Conservation (phyloP, 768 basidiomycete species). For the Macrolepiota dolichaula region DNA sequence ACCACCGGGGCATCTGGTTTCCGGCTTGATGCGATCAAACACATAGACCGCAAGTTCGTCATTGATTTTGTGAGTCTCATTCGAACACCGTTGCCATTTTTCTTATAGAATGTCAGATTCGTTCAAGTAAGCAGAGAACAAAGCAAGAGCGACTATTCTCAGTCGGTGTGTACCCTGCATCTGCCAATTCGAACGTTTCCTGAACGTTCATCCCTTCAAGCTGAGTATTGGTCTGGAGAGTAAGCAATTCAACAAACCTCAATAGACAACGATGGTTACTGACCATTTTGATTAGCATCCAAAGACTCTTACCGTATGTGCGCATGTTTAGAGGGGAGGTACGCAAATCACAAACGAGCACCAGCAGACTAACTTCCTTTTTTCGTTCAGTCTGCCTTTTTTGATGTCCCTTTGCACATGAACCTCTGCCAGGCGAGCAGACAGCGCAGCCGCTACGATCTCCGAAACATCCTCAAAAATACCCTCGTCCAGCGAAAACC, state of each 20-base stretch:
- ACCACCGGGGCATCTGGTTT: slow-evolving; percentile 72
- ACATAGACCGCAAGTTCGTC: slow-evolving; percentile 73
- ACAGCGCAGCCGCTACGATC: slow-evolving; percentile 63
- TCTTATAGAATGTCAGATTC: slow-evolving; percentile 37
- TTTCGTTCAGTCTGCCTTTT: slow-evolving; percentile 68
- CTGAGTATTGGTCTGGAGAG: slow-evolving; percentile 84
- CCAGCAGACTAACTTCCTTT: background rate
- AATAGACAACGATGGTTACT: background rate
- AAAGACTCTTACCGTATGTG: slow-evolving; percentile 51
- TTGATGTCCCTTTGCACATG: slow-evolving; percentile 87
- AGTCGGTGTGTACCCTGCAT: slow-evolving; percentile 33
- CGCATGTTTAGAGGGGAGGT: slow-evolving; percentile 66
- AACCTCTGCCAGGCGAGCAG: slow-evolving; percentile 80
- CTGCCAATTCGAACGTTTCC: background rate
- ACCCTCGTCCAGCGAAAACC: slow-evolving; percentile 70
- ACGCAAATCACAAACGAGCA: slow-evolving; percentile 11
- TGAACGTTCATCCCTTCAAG: slow-evolving; percentile 27
- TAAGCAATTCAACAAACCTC: slow-evolving; percentile 26
- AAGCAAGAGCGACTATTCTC: slow-evolving; percentile 54
- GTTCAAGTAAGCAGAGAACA: slow-evolving; percentile 41
- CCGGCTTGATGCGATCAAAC: slow-evolving; percentile 89
- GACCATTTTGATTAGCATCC: slow-evolving; percentile 32
- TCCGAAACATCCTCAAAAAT: slow-evolving; percentile 67
- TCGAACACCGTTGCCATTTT: background rate
- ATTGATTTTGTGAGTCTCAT: slow-evolving; percentile 54